Conservation (phyloP, 1,284 basidiomycete species). For the Ceratobasidium sp. region DNA sequence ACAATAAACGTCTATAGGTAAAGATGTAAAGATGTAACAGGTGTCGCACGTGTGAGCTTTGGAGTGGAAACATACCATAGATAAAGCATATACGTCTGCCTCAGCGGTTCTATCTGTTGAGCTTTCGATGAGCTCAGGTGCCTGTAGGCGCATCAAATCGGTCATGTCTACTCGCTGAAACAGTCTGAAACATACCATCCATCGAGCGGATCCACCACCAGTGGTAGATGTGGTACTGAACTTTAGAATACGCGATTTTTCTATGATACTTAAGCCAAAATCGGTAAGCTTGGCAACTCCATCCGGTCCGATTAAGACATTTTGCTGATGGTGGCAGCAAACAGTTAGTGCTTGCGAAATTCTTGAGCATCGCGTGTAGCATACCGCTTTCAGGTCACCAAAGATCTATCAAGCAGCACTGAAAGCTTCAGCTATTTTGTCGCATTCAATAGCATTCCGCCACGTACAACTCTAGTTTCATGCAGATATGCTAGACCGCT, state of each 20-base stretch:
- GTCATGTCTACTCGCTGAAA: no score
- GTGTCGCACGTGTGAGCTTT: no score
- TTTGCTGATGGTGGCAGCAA: background rate
- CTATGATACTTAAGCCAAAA: background rate
- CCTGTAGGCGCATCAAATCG: background rate
- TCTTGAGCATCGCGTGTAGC: background rate
- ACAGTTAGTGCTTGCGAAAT: no score
- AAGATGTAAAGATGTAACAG: no score
- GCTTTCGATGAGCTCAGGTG: background rate
- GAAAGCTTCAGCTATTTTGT: background rate
- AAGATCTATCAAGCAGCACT: background rate
- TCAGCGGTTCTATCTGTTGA: background rate
- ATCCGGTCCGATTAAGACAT: background rate
- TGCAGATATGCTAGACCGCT: background rate
- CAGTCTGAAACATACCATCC: background rate
- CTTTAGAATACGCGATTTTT: background rate
- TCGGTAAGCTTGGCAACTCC: background rate
- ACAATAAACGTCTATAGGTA: background rate
- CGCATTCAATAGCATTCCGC: no score
- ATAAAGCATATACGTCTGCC: constrained; percentile 1
- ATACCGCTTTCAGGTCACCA: constrained; percentile 3
- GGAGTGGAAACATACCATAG: background rate
- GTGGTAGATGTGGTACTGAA: background rate
- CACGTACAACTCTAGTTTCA: background rate
- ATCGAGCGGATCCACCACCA: background rate